Evolutionary conservation across 768 basidiomycete genomes (phyloP).

Genomic region (Pisolithus microcarpus): DNA sequence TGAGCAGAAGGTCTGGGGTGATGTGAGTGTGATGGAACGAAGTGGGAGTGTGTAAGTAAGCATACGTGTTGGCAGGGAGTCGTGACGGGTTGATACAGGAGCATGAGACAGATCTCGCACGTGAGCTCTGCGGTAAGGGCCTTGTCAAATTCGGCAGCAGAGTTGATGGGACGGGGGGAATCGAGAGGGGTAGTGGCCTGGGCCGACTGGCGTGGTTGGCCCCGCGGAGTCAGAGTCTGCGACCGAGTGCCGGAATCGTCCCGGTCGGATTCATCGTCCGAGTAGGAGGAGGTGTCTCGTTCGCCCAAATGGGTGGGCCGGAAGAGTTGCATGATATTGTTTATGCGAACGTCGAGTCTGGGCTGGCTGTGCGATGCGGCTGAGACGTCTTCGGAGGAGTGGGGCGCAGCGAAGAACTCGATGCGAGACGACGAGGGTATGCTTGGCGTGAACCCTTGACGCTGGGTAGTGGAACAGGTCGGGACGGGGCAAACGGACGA

Average conservation of each 20-base stretch:
- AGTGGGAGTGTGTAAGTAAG: constrained; percentile 12
- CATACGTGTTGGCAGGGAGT: constrained; percentile 92
- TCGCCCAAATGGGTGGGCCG: constrained; percentile 13
- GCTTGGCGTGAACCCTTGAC: constrained; percentile 21
- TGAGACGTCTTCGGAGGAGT: constrained; percentile 10
- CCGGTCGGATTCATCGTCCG: constrained; percentile 27
- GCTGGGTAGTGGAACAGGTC: constrained; percentile 23
- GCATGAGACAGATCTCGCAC: constrained; percentile 86
- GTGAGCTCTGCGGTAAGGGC: constrained; percentile 61
- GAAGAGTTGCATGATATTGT: constrained; percentile 45
- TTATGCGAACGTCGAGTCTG: constrained; percentile 49
- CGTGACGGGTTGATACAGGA: constrained; percentile 82
- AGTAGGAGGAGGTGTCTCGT: constrained; percentile 11
- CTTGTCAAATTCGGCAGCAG: constrained; percentile 45
- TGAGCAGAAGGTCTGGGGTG: constrained; percentile 75
- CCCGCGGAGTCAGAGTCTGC: constrained; percentile 11
- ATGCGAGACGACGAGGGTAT: constrained; percentile 37
- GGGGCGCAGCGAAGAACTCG: constrained; percentile 29
- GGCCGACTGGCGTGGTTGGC: constrained; percentile 3
- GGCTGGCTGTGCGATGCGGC: background rate
- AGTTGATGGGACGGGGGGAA: constrained; percentile 18
- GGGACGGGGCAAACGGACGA: constrained; percentile 29
- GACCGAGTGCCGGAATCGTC: constrained; percentile 17
- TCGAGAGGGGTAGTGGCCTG: constrained; percentile 8
- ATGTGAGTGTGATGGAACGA: constrained; percentile 7